These are phyloP conservation scores for Dioscorea cayenensis DNA, from an alignment of 116 monocot species.

Conservation along the genomic window DNA sequence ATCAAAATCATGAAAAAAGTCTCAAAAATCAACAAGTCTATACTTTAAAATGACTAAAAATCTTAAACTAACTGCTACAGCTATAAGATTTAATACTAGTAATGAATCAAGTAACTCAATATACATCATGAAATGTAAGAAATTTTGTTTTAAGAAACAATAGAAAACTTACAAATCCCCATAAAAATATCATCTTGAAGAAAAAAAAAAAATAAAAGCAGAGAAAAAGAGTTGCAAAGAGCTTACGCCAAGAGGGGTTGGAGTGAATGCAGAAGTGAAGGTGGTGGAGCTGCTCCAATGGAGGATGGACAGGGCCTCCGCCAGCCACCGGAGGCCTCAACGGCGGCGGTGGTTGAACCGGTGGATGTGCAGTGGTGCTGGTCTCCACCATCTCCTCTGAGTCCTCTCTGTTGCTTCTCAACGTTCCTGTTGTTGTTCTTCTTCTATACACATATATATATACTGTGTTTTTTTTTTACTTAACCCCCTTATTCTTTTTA, in stretches of 20 bases:
- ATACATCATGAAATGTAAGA: neutral
- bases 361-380: neutral
- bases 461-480: too few relatives aligned
- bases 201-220: neutral
- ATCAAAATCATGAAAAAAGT: too few relatives aligned
- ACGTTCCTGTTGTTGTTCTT: neutral
- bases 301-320: conserved; percentile 11
- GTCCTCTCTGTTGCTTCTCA: neutral
- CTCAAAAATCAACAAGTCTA: too few relatives aligned
- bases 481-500: conserved; percentile 4
- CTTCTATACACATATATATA: neutral
- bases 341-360: conserved; percentile 5
- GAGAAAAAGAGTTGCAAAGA: neutral
- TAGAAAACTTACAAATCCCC: neutral
- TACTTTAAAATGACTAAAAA: too few relatives aligned
- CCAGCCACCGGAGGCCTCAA: neutral
- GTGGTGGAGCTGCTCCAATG: conserved; percentile 57
- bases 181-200: neutral
- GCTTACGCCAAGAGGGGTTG: conserved; percentile 70
- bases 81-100: conserved; percentile 19
- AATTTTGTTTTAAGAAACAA: neutral
- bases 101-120: neutral
- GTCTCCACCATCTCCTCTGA: conserved; percentile 1
- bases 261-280: conserved; percentile 81
- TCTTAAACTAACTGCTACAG: conserved; percentile 12